Percentiles rank a stretch among this genome's conserved stretches.
phyloP scores from a whole-genome alignment of 164 flowering plant genomes.

The Dillenia turbinata region DNA sequence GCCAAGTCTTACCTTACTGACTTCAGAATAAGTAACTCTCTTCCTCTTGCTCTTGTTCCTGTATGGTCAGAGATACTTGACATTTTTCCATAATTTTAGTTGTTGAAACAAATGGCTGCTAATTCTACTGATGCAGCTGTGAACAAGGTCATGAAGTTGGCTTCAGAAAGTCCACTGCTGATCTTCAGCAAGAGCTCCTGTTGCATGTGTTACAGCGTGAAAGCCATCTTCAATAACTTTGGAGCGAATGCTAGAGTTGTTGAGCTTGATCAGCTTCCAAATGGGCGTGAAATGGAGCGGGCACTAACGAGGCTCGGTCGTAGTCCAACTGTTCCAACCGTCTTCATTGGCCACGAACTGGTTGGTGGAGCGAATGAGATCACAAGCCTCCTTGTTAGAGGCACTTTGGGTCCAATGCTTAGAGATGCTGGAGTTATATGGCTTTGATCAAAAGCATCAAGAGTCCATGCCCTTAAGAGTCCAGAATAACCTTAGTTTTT shows the following conservation, averaged over 20 bases:
- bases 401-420: conserved; percentile 26
- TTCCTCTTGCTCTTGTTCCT: too few relatives aligned
- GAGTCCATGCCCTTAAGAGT: too few relatives aligned
- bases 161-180: conserved; percentile 33
- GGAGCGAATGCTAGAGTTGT: conserved; percentile 32
- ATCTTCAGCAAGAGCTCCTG: conserved; percentile 41
- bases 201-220: conserved; percentile 27
- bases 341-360: conserved; percentile 34
- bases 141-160: conserved; percentile 19
- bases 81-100: too few relatives aligned
- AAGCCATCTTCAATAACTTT: conserved; percentile 22
- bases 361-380: conserved; percentile 39
- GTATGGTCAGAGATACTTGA: too few relatives aligned
- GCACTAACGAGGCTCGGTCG: conserved; percentile 23
- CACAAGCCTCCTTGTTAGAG: conserved; percentile 29
- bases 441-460: conserved; percentile 9
- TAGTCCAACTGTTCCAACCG: conserved; percentile 25
- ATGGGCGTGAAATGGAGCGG: conserved; percentile 29
- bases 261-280: conserved; percentile 28
- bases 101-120: too few relatives aligned
- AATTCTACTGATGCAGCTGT: neutral
- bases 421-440: conserved; percentile 28
- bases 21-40: too few relatives aligned
- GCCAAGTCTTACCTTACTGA: too few relatives aligned
- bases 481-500: too few relatives aligned